Conservation (phyloP, 73 alveolate species). For the Paramecium octaurelia region DNA sequence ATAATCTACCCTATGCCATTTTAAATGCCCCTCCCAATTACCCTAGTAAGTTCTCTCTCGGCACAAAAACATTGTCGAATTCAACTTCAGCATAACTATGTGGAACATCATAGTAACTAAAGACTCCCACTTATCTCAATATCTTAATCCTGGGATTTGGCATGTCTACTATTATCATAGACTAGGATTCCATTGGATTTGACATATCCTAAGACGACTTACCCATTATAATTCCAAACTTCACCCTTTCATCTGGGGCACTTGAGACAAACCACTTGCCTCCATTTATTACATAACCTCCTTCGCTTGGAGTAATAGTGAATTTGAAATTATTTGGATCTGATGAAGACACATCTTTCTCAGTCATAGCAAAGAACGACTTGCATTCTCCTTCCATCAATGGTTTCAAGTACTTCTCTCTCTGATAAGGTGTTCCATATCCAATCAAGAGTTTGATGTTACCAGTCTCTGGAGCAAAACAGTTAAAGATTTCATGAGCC, state of each 20-base stretch:
- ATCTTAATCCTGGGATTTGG: slow-evolving; percentile 57
- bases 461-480: slow-evolving; percentile 78
- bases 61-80: slow-evolving; percentile 69
- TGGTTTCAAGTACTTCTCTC: slow-evolving; percentile 69
- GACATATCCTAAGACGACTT: slow-evolving; percentile 24
- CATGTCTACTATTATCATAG: slow-evolving; percentile 72
- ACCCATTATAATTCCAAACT: slow-evolving; percentile 65
- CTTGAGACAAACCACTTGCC: slow-evolving; percentile 76
- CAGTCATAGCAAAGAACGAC: slow-evolving; percentile 72
- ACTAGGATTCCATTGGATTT: slow-evolving; percentile 52
- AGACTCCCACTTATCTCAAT: slow-evolving; percentile 46
- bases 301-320: neutral
- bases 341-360: slow-evolving; percentile 72
- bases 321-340: slow-evolving; percentile 55
- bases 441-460: slow-evolving; percentile 66
- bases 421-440: slow-evolving; percentile 67
- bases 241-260: slow-evolving; percentile 70
- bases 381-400: slow-evolving; percentile 60
- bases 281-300: slow-evolving; percentile 66
- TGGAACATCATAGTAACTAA: slow-evolving; percentile 66
- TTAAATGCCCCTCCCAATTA: slow-evolving; percentile 76
- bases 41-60: slow-evolving; percentile 60
- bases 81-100: slow-evolving; percentile 74
- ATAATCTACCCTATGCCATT: slow-evolving; percentile 72
- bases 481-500: slow-evolving; percentile 62